Conservation (phyloP, 169 alveolate genomes). For the Plasmodium relictum region DNA sequence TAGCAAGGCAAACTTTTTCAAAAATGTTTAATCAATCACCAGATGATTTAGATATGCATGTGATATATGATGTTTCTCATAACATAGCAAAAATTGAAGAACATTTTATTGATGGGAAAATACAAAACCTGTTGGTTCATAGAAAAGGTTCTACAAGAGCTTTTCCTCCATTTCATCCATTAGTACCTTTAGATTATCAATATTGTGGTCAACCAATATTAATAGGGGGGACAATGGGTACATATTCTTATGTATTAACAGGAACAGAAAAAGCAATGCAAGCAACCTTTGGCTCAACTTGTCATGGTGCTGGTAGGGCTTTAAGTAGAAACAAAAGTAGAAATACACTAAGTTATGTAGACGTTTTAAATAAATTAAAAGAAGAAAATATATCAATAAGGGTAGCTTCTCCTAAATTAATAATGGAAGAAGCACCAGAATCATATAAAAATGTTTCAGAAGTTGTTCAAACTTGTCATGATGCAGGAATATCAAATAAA, state of each 20-base stretch:
- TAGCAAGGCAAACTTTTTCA: slow-evolving; percentile 80
- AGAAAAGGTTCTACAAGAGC: slow-evolving; percentile 94
- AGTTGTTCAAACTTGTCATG: slow-evolving; percentile 91
- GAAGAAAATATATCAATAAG: slow-evolving; percentile 85
- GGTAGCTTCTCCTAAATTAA: slow-evolving; percentile 92
- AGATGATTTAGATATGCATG: slow-evolving; percentile 94
- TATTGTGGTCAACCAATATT: slow-evolving; percentile 92
- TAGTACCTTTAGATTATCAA: slow-evolving; percentile 91
- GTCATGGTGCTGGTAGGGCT: slow-evolving; percentile 94
- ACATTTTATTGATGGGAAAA: slow-evolving; percentile 86
- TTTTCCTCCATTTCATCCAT: slow-evolving; percentile 92
- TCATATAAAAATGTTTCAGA: slow-evolving; percentile 91
- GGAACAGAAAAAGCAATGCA: slow-evolving; percentile 91
- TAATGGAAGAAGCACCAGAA: slow-evolving; percentile 94
- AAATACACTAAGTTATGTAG: slow-evolving; percentile 83
- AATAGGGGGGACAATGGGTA: slow-evolving; percentile 94
- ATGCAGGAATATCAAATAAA: slow-evolving; percentile 91
- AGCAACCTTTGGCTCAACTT: slow-evolving; percentile 90
- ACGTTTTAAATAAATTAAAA: slow-evolving; percentile 84
- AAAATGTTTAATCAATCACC: slow-evolving; percentile 88
- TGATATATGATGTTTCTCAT: slow-evolving; percentile 93
- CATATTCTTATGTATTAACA: slow-evolving; percentile 90
- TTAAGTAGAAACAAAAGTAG: slow-evolving; percentile 89
- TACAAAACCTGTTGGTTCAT: slow-evolving; percentile 88
- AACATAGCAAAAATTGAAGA: slow-evolving; percentile 92